Evolutionary conservation across 176 grass and related monocot species (phyloP).

Genomic region (Themeda triandra): DNA sequence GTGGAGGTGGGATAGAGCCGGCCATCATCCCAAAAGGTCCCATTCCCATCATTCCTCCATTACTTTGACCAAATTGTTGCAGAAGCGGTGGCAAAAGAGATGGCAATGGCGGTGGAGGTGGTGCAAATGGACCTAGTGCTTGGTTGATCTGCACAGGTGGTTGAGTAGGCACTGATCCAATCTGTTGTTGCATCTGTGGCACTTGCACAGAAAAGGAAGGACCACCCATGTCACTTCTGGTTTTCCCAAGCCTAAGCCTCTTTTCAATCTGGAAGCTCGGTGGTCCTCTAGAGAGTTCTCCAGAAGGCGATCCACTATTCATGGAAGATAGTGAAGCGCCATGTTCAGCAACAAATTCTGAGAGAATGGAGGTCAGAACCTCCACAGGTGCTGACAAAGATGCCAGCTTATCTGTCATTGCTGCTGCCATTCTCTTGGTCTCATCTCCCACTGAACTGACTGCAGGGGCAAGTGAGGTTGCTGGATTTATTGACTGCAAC

Average conservation of each 20-base stretch:
- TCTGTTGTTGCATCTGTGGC: slow-evolving; percentile 38
- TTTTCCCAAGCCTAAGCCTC: slow-evolving; percentile 66
- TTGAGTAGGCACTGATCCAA: slow-evolving; percentile 30
- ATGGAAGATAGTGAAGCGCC: slow-evolving; percentile 39
- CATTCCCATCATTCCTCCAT: slow-evolving; percentile 44
- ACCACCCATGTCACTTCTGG: slow-evolving; percentile 29
- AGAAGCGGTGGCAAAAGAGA: slow-evolving; percentile 50
- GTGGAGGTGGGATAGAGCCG: slow-evolving; percentile 49
- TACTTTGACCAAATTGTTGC: slow-evolving; percentile 59
- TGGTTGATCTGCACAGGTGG: background rate
- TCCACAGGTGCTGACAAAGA: slow-evolving; percentile 71
- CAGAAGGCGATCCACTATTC: slow-evolving; percentile 24
- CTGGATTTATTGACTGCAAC: slow-evolving; percentile 37
- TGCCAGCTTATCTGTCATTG: slow-evolving; percentile 78
- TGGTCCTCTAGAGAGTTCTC: slow-evolving; percentile 33
- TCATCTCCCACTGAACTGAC: slow-evolving; percentile 42
- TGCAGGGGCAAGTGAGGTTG: slow-evolving; percentile 31
- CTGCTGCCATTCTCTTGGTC: slow-evolving; percentile 80
- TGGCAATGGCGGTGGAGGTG: slow-evolving; percentile 57
- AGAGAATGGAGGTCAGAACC: slow-evolving; percentile 64
- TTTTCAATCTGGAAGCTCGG: slow-evolving; percentile 63
- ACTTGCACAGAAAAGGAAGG: slow-evolving; percentile 43
- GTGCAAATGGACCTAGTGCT: slow-evolving; percentile 34
- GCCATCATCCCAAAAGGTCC: slow-evolving; percentile 48
- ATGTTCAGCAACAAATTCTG: slow-evolving; percentile 64